These are phyloP conservation scores for Aspergillus olivimuriae DNA, from an alignment of 495 filamentous ascomycete genomes.

Conservation along the genomic window DNA sequence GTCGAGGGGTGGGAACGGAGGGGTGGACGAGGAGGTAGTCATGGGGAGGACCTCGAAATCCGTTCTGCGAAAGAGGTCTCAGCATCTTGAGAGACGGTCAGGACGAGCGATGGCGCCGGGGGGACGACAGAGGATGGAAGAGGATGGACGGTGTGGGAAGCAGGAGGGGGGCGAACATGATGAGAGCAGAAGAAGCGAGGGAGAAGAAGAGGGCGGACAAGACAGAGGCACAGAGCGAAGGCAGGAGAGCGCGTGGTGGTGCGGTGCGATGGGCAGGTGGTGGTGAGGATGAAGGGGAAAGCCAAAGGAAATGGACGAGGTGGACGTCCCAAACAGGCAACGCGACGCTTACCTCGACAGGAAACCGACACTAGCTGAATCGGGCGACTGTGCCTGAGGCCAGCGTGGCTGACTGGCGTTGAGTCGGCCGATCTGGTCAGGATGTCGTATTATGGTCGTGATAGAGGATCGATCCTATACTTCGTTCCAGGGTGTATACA, in stretches of 20 bases:
- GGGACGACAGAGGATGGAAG: neutral
- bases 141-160: neutral
- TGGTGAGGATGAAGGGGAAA: no score
- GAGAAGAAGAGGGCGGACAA: neutral
- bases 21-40: conserved; percentile 31
- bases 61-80: conserved; percentile 34
- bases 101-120: neutral
- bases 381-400: no score
- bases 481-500: no score
- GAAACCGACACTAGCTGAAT: no score
- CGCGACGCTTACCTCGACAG: no score
- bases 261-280: no score
- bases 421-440: no score
- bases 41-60: conserved; percentile 30
- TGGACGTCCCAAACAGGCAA: no score
- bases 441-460: no score
- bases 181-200: neutral
- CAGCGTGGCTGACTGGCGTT: no score
- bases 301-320: no score
- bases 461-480: neutral
- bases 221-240: neutral
- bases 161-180: neutral
- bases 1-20: conserved; percentile 27
- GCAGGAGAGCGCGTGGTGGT: no score
- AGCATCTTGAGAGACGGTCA: conserved; percentile 9